Evolutionary conservation across 768 basidiomycete species (phyloP).

Genomic region (Hericium coralloides): DNA sequence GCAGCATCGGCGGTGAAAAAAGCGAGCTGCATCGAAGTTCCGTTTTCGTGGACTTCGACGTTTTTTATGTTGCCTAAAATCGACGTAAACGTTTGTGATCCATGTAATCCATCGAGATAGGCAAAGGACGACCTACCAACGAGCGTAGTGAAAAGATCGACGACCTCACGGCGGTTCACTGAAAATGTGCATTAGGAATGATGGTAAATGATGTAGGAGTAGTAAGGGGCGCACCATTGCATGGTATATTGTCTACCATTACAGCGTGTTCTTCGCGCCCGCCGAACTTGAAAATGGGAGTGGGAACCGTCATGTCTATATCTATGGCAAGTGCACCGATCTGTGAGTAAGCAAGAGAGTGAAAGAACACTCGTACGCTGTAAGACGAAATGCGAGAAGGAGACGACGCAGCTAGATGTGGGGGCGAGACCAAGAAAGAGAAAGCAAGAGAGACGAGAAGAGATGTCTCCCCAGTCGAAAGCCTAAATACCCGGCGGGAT

Average conservation of each 20-base stretch:
- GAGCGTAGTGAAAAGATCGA: constrained; percentile 46
- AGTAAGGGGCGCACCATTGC: constrained; percentile 5
- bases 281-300: constrained; percentile 6
- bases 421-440: background rate
- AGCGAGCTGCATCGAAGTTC: constrained; percentile 39
- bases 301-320: background rate
- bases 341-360: background rate
- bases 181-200: background rate
- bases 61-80: constrained; percentile 5
- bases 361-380: background rate
- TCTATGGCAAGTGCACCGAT: background rate
- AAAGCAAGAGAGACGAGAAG: background rate
- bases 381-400: background rate
- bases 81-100: background rate
- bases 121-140: constrained; percentile 33
- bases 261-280: constrained; percentile 7
- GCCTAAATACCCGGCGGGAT: background rate
- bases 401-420: background rate
- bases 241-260: constrained; percentile 9
- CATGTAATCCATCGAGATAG: background rate
- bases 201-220: background rate
- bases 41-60: constrained; percentile 14
- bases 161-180: constrained; percentile 38
- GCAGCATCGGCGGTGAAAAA: constrained; percentile 46
- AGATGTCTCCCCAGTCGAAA: background rate